Percentiles rank a stretch among this genome's conserved stretches.
These are phyloP conservation scores for Rhizopogon sp. DNA, from an alignment of 768 basidiomycete species.

Conservation along the genomic window DNA sequence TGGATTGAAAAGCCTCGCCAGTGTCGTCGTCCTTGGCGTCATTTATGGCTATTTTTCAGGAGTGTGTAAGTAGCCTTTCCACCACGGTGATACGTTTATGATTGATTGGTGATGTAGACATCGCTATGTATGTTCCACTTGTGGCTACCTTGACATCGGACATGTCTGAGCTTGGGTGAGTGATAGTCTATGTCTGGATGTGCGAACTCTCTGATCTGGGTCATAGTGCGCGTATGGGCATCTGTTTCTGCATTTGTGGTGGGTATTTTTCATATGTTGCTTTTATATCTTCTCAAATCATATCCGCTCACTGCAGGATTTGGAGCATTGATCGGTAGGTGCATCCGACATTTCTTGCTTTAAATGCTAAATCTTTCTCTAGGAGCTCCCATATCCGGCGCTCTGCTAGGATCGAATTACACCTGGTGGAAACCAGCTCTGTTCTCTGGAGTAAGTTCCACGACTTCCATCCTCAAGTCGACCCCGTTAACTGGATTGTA, in stretches of 20 bases:
- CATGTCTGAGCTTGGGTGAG: slow-evolving; percentile 47
- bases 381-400: slow-evolving; percentile 54
- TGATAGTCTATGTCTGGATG: not conserved
- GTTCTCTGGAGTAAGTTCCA: slow-evolving; percentile 36
- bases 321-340: slow-evolving; percentile 19
- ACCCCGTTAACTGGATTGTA: not conserved
- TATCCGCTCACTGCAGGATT: slow-evolving; percentile 2
- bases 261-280: not conserved
- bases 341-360: not conserved
- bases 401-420: slow-evolving; percentile 44
- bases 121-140: slow-evolving; percentile 36
- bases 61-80: slow-evolving; percentile 23
- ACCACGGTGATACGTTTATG: not conserved
- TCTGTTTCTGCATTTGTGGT: slow-evolving; percentile 6
- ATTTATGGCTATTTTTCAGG: slow-evolving; percentile 46
- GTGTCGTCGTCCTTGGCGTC: slow-evolving; percentile 35
- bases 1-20: slow-evolving; percentile 28
- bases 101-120: slow-evolving; percentile 17
- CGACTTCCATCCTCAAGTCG: not conserved
- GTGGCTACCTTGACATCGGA: slow-evolving; percentile 38
- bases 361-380: not conserved
- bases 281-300: not conserved
- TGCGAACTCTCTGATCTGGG: not conserved
- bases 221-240: slow-evolving; percentile 22
- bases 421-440: slow-evolving; percentile 53